phyloP scores from a whole-genome alignment of 805 yeast species.

The Kazachstania martiniae region DNA sequence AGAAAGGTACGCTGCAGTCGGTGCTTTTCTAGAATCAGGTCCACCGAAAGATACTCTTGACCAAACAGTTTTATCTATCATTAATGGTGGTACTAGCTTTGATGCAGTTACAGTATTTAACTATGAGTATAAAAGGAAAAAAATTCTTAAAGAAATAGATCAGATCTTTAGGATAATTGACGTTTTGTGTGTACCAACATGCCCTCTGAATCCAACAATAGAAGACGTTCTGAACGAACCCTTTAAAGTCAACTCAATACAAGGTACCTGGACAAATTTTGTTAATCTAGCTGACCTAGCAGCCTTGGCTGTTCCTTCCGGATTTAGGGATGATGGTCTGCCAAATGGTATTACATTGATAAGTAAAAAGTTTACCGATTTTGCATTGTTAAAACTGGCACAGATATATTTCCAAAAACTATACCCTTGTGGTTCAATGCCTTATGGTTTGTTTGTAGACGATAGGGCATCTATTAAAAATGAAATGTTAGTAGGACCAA shows the following conservation, averaged over 20 bases:
- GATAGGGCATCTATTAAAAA: conserved; percentile 5
- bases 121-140: conserved; percentile 79
- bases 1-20: conserved; percentile 79
- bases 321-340: conserved; percentile 76
- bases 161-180: conserved; percentile 50
- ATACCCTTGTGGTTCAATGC: conserved; percentile 37
- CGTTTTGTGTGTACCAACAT: conserved; percentile 81
- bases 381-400: conserved; percentile 79
- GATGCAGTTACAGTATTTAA: conserved; percentile 78
- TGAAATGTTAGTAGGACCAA: conserved; percentile 15
- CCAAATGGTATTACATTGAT: conserved; percentile 87
- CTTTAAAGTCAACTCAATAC: conserved; percentile 69
- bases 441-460: conserved; percentile 36
- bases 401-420: conserved; percentile 47
- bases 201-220: conserved; percentile 84
- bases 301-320: conserved; percentile 85
- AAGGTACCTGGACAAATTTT: conserved; percentile 98
- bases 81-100: conserved; percentile 65
- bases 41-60: conserved; percentile 67
- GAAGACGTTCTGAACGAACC: conserved; percentile 69
- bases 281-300: conserved; percentile 90
- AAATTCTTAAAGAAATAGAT: conserved; percentile 55
- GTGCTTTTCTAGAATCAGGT: conserved; percentile 56
- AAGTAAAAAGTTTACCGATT: conserved; percentile 76
- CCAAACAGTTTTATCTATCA: conserved; percentile 70